A percentile compares a stretch with the other conserved stretches of the same genome.
phyloP scores from a whole-genome alignment of 2,329 filamentous ascomycete species.

The Metarhizium album region DNA sequence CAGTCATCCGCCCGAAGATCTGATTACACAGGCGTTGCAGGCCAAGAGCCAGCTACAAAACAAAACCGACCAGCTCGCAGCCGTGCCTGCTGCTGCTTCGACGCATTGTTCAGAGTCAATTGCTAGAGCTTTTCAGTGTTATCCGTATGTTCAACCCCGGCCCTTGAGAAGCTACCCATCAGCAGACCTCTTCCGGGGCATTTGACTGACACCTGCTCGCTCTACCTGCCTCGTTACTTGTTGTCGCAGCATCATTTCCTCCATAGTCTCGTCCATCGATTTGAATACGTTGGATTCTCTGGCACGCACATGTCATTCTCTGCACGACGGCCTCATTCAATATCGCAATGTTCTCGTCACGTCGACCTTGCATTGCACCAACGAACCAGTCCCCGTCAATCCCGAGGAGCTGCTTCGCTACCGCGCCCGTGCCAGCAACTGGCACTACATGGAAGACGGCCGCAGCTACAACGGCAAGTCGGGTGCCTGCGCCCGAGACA shows the following conservation, averaged over 20 bases:
- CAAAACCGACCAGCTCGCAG: neutral
- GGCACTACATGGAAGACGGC: conserved; percentile 48
- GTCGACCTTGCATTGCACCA: conserved; percentile 69
- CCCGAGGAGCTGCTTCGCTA: conserved; percentile 46
- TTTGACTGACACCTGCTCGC: neutral
- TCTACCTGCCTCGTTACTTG: neutral
- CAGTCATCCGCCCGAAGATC: conserved; percentile 3
- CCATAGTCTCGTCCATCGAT: conserved; percentile 69
- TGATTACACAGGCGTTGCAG: conserved; percentile 3
- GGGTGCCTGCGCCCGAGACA: conserved; percentile 71
- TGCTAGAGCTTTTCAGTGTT: conserved; percentile 24
- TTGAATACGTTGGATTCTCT: conserved; percentile 79
- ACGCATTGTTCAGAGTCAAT: conserved; percentile 11
- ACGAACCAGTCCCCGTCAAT: conserved; percentile 50
- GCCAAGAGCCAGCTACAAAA: conserved; percentile 2
- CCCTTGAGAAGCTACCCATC: neutral
- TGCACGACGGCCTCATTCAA: conserved; percentile 67
- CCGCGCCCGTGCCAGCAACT: conserved; percentile 44
- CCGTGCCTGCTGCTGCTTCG: neutral
- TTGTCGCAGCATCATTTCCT: conserved; percentile 57
- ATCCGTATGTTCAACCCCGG: conserved; percentile 19
- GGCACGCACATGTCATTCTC: conserved; percentile 68
- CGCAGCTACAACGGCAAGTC: conserved; percentile 53
- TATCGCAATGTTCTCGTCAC: conserved; percentile 63
- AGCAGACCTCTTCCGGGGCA: neutral